Evolutionary conservation across 768 basidiomycete species (phyloP), one percentile per base, ranked within the genome.

Genomic region (Boletus barrowsii): DNA sequence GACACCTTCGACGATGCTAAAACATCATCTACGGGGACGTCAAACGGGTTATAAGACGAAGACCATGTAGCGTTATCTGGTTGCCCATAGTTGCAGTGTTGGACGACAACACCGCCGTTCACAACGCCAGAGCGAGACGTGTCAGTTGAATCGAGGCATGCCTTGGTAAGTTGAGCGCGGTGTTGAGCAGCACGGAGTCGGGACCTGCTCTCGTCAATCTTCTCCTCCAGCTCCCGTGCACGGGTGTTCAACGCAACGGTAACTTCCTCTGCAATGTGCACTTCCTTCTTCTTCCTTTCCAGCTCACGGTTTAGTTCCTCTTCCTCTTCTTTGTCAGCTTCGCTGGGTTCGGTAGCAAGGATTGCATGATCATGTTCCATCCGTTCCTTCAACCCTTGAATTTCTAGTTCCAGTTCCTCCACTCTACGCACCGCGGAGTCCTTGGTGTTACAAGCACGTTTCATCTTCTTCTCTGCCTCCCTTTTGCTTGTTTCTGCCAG

Each of bases 391-490:
- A 91, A 62, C 47, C 71, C 69, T 55, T 71, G 71, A 45, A 90
- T 87, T 65, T 87, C 83, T 56, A 80, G 73, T 56, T 84, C 82
- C 51, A 89, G 74, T 55, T 77, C 73, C 30, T 80, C 79, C 65
- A 87, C 78, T 40, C 80, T 77, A 61, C 77, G 78, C 20, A 69
- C 75, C 0, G 87, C 80, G 51, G 77, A 84, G 63, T 90, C 86
- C 33, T 87, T 82, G 56, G 79, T 74, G 41, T 66, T 76, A 67
- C 85, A 83, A 15, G 82, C 83, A n/a, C 79, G 76, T 62, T 85
- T 88, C 55, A 95, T 78, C 61, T 86, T 86, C 76, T 90, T 93
- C 72, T 98, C 96, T 5, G 88, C 92, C 44, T 98, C 95, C 42
- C 84, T 80, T 66, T 84, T 88, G 48, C 77, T 71, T 47, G 81